These are phyloP conservation scores for Stipa capillata DNA, from an alignment of 176 grass and related monocot genomes.

Conservation along the genomic window DNA sequence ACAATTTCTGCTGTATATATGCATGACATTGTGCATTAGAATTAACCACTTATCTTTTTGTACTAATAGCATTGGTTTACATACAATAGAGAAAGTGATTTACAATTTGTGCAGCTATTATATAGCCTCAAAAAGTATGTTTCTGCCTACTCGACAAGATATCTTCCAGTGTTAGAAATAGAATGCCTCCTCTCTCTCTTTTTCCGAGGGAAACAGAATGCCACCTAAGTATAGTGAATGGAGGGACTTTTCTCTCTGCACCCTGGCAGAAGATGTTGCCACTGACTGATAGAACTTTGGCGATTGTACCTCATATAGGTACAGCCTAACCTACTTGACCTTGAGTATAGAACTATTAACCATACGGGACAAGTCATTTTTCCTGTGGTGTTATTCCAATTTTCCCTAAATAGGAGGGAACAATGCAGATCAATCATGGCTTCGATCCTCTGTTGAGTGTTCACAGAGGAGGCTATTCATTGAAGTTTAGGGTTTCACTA, in stretches of 20 bases:
- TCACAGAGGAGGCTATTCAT: not conserved
- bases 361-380: not conserved
- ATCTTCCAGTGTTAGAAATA: not conserved
- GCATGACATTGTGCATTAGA: not conserved
- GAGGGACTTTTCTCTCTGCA: not conserved
- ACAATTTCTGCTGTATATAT: not conserved
- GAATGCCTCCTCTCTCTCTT: not conserved
- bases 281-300: not conserved
- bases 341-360: not conserved
- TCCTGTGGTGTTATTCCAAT: not conserved
- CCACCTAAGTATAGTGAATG: not conserved
- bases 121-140: not conserved
- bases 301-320: not conserved
- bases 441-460: not conserved
- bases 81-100: not conserved
- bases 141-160: not conserved
- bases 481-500: too few relatives aligned
- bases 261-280: not conserved
- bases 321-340: not conserved
- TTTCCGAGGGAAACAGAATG: not conserved
- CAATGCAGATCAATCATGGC: not conserved
- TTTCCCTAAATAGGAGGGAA: not conserved
- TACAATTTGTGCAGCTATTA: not conserved
- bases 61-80: not conserved
- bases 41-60: not conserved